Conservation (phyloP, 1,284 basidiomycete genomes). For the Dichomitus squalens region DNA sequence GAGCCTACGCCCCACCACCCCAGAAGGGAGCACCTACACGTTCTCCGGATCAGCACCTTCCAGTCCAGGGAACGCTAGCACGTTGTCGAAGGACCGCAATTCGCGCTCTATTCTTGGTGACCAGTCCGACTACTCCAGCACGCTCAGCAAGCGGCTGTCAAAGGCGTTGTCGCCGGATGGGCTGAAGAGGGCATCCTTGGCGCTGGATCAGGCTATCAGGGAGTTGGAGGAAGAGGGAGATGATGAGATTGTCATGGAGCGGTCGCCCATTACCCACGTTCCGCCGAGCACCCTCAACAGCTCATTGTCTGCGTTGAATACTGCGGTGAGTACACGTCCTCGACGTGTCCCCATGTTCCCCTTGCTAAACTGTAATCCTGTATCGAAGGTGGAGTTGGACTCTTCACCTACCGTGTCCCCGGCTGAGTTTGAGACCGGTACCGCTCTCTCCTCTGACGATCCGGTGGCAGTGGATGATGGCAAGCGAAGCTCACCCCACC, state of each 20-base stretch:
- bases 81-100: constrained; percentile 22
- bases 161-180: constrained; percentile 53
- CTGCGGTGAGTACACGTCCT: constrained; percentile 21
- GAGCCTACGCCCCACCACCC: constrained; percentile 52
- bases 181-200: constrained; percentile 66
- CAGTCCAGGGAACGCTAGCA: constrained; percentile 47
- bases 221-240: constrained; percentile 62
- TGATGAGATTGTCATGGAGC: constrained; percentile 73
- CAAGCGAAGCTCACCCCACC: constrained; percentile 49
- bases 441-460: constrained; percentile 68
- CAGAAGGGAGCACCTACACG: constrained; percentile 45
- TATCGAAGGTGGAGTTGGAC: constrained; percentile 20
- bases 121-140: constrained; percentile 23
- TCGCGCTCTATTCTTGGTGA: constrained; percentile 32
- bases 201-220: constrained; percentile 71
- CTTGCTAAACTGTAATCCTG: constrained; percentile 4
- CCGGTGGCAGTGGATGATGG: constrained; percentile 48
- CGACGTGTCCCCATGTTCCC: constrained; percentile 17
- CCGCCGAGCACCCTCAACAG: constrained; percentile 20
- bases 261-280: constrained; percentile 52
- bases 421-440: constrained; percentile 51
- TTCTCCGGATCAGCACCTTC: constrained; percentile 43
- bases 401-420: constrained; percentile 27
- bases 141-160: constrained; percentile 38
- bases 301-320: constrained; percentile 14